phyloP scores from a whole-genome alignment of 2,329 filamentous ascomycete genomes.

The Monilinia polystroma region DNA sequence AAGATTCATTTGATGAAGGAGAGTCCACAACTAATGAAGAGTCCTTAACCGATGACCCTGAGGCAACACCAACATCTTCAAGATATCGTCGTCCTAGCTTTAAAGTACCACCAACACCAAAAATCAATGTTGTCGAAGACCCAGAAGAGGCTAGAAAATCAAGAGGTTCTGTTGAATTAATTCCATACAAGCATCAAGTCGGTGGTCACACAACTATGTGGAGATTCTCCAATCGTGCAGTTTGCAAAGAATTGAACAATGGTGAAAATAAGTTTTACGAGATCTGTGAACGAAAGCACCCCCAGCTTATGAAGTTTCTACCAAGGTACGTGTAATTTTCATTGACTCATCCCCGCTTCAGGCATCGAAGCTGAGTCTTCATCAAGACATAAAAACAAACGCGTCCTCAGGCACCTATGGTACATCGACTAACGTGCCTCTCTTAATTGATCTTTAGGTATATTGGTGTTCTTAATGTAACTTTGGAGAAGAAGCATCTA shows the following conservation, averaged over 20 bases:
- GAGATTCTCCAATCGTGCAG: conserved; percentile 89
- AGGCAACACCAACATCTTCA: conserved; percentile 38
- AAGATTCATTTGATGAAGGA: conserved; percentile 33
- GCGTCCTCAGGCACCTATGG: conserved; percentile 4
- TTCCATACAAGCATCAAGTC: conserved; percentile 96
- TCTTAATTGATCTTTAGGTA: conserved; percentile 59
- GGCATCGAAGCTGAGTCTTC: conserved; percentile 35
- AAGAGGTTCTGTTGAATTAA: conserved; percentile 88
- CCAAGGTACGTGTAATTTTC: conserved; percentile 61
- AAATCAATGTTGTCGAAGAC: conserved; percentile 52
- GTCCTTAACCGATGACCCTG: conserved; percentile 34
- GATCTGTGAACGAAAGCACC: conserved; percentile 86
- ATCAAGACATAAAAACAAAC: conserved; percentile 27
- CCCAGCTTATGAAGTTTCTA: conserved; percentile 84
- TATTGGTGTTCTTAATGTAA: conserved; percentile 95
- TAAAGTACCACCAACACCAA: conserved; percentile 46
- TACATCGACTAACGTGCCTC: conserved; percentile 28
- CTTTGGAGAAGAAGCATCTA: conserved; percentile 74
- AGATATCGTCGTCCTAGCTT: conserved; percentile 42
- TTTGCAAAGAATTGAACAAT: conserved; percentile 98
- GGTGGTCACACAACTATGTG: conserved; percentile 96
- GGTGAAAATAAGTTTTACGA: conserved; percentile 99
- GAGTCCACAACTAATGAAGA: conserved; percentile 34
- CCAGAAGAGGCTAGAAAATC: conserved; percentile 51
- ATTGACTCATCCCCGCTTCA: conserved; percentile 36